Evolutionary conservation across 306 rosid species (phyloP), one percentile per base, ranked within the genome.

Genomic region (Luffa acutangula): DNA sequence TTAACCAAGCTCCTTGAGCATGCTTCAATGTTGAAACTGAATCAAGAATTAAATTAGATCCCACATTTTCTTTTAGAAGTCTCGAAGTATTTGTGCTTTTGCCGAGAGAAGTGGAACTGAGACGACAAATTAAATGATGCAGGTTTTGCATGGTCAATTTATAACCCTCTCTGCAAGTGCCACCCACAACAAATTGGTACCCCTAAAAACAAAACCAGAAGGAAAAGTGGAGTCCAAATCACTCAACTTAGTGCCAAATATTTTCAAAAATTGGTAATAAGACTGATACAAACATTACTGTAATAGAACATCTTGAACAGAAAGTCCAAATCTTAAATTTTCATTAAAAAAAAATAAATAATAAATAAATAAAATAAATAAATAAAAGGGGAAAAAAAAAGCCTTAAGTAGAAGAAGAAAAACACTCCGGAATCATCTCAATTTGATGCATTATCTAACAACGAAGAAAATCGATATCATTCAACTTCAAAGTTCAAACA

Each of bases 71-170:
- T 75, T 65, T 73, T 42, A 87, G 58, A 70, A 81, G 25, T 77
- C 82, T 83, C 12, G 85, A 56, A 17, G 77, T 31, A 15, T 37
- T 81, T 0, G 86, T 69, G 56, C 71, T 81, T 49, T 73, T 67
- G 18, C 70, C 74, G 57, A 82, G 79, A 25, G 85, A 85, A 54
- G 66, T 58, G 41, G 82, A 73, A 51, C 83, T 64, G 36, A 85
- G 67, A 46, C 83, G 89, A 49, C 76, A 71, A 31, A 88, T 25
- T 51, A 84, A 42, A 17, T 83, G 86, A 21, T 82, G 87, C 66
- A 88, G 73, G 64, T 76, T 86, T 81, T 84, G 83, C 91, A 88
- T 85, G 49, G 80, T 78, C 41, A 58, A 45, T 62, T 20, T 43
- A 62, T 33, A 12, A 13, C 48, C 57, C 72, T 13, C 77, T 21